Percentiles rank a stretch among this genome's conserved stretches.
phyloP scores from a whole-genome alignment of 805 yeast genomes.

The Ogataea thermomethanolica region DNA sequence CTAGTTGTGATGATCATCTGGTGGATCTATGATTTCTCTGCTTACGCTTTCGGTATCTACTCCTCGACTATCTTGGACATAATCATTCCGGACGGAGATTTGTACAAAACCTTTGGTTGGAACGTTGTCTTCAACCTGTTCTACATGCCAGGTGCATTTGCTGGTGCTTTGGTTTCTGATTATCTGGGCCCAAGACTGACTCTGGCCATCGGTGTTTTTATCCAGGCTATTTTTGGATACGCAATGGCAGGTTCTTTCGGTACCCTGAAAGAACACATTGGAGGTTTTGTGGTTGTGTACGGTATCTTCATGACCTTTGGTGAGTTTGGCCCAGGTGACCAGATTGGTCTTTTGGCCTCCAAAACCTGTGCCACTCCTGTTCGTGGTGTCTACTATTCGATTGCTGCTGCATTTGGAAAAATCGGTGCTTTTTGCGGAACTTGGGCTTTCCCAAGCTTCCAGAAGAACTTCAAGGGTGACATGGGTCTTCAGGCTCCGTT shows the following conservation, averaged over 20 bases:
- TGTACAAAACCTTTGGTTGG: constrained; percentile 86
- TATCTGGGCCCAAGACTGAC: constrained; percentile 89
- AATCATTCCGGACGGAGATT: constrained; percentile 55
- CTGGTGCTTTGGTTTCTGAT: constrained; percentile 86
- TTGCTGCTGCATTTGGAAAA: constrained; percentile 90
- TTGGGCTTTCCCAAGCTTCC: constrained; percentile 81
- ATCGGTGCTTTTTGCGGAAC: constrained; percentile 92
- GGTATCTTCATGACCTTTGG: constrained; percentile 87
- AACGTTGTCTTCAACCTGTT: constrained; percentile 82
- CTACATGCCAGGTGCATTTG: constrained; percentile 84
- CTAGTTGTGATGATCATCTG: constrained; percentile 70
- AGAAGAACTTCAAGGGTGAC: constrained; percentile 54
- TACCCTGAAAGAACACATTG: constrained; percentile 56
- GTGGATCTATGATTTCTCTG: constrained; percentile 88
- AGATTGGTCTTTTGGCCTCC: constrained; percentile 82
- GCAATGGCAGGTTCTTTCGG: constrained; percentile 74
- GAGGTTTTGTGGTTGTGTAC: constrained; percentile 77
- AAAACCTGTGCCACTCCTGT: constrained; percentile 83
- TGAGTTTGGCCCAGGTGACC: constrained; percentile 94
- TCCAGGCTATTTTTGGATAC: constrained; percentile 78
- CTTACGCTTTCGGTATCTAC: constrained; percentile 84
- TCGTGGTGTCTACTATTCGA: constrained; percentile 87
- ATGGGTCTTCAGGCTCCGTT: constrained; percentile 73
- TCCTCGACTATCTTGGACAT: constrained; percentile 64
- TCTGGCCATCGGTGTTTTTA: constrained; percentile 58